phyloP scores from a whole-genome alignment of 1,284 basidiomycete species.

The Ceratobasidium sp. region DNA sequence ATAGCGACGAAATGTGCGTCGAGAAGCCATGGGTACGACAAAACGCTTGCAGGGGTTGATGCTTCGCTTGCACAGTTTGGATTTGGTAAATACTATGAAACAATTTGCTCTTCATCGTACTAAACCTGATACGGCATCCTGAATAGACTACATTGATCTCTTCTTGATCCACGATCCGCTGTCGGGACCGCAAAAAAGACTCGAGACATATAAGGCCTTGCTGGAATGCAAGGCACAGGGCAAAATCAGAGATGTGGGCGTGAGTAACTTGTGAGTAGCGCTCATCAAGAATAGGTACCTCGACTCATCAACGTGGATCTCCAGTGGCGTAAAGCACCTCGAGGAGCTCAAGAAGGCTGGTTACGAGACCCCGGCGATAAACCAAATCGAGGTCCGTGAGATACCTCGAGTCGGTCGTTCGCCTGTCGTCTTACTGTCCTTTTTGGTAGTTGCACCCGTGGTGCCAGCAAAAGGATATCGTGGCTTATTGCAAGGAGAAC shows the following conservation, averaged over 20 bases:
- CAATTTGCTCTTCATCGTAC: neutral
- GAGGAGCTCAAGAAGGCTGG: constrained; percentile 73
- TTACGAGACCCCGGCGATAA: constrained; percentile 71
- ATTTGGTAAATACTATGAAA: constrained; percentile 54
- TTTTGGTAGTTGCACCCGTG: constrained; percentile 73
- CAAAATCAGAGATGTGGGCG: constrained; percentile 74
- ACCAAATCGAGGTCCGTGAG: constrained; percentile 78
- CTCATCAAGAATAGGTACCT: neutral
- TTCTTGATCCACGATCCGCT: constrained; percentile 78
- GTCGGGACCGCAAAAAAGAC: constrained; percentile 63
- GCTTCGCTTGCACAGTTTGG: constrained; percentile 63
- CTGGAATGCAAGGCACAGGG: constrained; percentile 65
- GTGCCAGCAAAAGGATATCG: constrained; percentile 82
- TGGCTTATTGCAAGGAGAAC: constrained; percentile 73
- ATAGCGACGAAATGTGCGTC: constrained; percentile 68
- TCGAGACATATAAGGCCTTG: constrained; percentile 70
- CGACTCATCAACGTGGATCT: neutral
- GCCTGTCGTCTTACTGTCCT: neutral
- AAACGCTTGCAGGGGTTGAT: constrained; percentile 62
- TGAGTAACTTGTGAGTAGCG: constrained; percentile 73
- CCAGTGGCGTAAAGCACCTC: constrained; percentile 76
- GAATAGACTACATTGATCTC: constrained; percentile 73
- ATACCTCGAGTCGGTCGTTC: neutral
- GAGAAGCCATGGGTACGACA: constrained; percentile 64
- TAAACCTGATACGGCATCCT: constrained; percentile 41